These are phyloP conservation scores for Apiospora marii DNA, from an alignment of 2,329 filamentous ascomycete genomes.

Conservation along the genomic window DNA sequence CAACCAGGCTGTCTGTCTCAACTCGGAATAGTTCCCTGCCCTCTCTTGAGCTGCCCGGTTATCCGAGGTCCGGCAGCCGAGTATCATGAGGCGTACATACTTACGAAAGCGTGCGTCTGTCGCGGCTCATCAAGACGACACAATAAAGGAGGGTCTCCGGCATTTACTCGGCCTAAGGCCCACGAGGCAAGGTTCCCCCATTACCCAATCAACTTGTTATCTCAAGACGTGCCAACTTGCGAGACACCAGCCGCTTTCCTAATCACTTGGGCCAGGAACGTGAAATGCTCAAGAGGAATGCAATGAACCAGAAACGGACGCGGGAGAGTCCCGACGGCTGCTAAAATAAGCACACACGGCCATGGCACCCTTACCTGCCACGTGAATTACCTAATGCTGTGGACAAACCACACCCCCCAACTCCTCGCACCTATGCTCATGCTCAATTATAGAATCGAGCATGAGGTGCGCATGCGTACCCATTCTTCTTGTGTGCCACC, in stretches of 20 bases:
- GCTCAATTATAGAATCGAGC: not conserved
- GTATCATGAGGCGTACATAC: slow-evolving; percentile 12
- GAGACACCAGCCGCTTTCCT: slow-evolving; percentile 1
- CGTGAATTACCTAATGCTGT: not conserved
- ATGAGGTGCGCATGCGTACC: not conserved
- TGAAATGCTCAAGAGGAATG: not conserved
- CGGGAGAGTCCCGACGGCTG: slow-evolving; percentile 1
- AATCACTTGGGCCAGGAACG: slow-evolving; percentile 4
- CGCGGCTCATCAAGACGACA: slow-evolving; percentile 20
- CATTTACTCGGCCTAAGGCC: slow-evolving; percentile 13
- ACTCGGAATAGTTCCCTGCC: not conserved
- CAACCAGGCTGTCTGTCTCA: slow-evolving; percentile 6
- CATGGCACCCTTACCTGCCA: slow-evolving; percentile 7
- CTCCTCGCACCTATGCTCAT: not conserved
- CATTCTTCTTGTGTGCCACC: not conserved
- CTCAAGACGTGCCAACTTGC: not conserved
- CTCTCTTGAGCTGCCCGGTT: slow-evolving; percentile 8
- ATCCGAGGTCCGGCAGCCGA: not conserved
- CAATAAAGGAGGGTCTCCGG: slow-evolving; percentile 19
- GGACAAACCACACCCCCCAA: not conserved
- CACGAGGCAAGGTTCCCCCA: slow-evolving; percentile 5
- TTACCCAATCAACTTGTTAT: not conserved
- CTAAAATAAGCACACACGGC: not conserved
- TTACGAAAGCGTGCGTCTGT: slow-evolving; percentile 18
- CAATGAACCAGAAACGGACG: not conserved